A percentile compares a stretch with the other conserved stretches of the same genome.
Evolutionary conservation across 1,284 basidiomycete genomes (phyloP).

Genomic region (Tylopilus microsporus): DNA sequence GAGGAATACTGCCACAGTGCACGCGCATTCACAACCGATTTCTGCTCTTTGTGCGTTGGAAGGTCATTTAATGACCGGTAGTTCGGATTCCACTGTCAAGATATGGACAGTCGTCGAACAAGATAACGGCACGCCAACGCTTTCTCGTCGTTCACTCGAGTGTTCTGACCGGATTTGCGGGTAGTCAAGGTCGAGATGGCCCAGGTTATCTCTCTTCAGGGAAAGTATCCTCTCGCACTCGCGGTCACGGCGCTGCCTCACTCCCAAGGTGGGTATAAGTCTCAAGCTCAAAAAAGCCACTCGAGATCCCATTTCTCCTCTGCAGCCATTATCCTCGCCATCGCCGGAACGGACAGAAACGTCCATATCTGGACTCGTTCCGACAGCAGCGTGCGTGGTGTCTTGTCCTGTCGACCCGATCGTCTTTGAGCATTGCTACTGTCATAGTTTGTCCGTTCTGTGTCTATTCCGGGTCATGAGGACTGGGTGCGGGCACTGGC

Average conservation of each 20-base stretch:
- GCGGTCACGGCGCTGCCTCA: conserved; percentile 61
- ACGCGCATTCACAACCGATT: conserved; percentile 68
- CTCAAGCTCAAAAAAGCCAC: not conserved
- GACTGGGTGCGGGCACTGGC: conserved; percentile 86
- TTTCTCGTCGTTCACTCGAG: not conserved
- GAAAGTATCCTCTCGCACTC: conserved; percentile 71
- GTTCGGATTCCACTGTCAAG: conserved; percentile 74
- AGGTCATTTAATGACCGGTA: conserved; percentile 62
- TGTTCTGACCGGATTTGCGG: conserved; percentile 8
- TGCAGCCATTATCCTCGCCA: conserved; percentile 67
- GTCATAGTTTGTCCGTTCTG: conserved; percentile 53
- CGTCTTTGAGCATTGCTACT: not conserved
- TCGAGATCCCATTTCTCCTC: no score
- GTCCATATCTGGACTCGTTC: conserved; percentile 74
- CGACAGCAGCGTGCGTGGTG: conserved; percentile 35
- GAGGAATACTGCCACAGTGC: conserved; percentile 37
- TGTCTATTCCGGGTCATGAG: conserved; percentile 80
- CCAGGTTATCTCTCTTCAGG: conserved; percentile 64
- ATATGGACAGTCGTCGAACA: conserved; percentile 53
- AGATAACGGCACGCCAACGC: conserved; percentile 32
- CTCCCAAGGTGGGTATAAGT: conserved; percentile 60
- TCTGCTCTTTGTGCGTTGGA: conserved; percentile 54
- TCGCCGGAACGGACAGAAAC: conserved; percentile 71
- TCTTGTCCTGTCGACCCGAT: not conserved
- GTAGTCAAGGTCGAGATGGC: conserved; percentile 44